A percentile compares a stretch with the other conserved stretches of the same genome.
These are phyloP conservation scores for Talaromyces sp. DNA, from an alignment of 2,329 filamentous ascomycete species.

Conservation along the genomic window DNA sequence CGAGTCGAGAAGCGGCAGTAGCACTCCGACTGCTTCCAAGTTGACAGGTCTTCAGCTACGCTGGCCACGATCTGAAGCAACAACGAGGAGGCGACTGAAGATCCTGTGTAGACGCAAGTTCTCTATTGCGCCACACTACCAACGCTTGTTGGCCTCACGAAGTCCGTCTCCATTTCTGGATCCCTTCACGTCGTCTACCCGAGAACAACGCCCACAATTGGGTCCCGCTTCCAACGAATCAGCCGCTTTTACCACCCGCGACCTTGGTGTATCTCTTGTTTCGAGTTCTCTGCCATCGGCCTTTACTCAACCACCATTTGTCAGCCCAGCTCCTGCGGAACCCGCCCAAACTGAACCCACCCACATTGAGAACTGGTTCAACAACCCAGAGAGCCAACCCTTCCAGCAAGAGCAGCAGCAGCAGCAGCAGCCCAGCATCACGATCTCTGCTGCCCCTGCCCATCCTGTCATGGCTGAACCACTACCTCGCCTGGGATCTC, in stretches of 20 bases:
- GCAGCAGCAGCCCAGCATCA: slow-evolving; percentile 11
- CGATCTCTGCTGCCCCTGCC: neutral
- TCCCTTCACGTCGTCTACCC: slow-evolving; percentile 27
- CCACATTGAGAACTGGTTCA: slow-evolving; percentile 30
- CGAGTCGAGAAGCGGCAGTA: slow-evolving; percentile 44
- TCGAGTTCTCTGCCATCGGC: slow-evolving; percentile 35
- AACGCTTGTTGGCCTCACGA: slow-evolving; percentile 55
- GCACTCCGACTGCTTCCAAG: slow-evolving; percentile 39
- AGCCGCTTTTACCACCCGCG: slow-evolving; percentile 37
- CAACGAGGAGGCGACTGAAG: slow-evolving; percentile 55
- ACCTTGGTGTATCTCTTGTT: slow-evolving; percentile 41
- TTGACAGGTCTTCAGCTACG: slow-evolving; percentile 27
- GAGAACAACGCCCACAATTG: neutral
- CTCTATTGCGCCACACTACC: slow-evolving; percentile 59
- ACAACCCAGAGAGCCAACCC: slow-evolving; percentile 22
- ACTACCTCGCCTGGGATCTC: slow-evolving; percentile 43
- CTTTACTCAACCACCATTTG: slow-evolving; percentile 18
- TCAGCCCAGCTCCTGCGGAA: slow-evolving; percentile 9
- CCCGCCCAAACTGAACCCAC: slow-evolving; percentile 17
- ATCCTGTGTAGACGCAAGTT: slow-evolving; percentile 58
- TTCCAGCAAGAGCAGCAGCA: slow-evolving; percentile 1
- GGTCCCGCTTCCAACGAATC: slow-evolving; percentile 12
- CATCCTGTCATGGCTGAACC: slow-evolving; percentile 16
- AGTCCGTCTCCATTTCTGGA: slow-evolving; percentile 56
- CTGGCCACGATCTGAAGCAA: slow-evolving; percentile 56